Percentiles rank a stretch among this genome's conserved stretches.
Evolutionary conservation across 257 asterid species (phyloP).

Genomic region (Craterostigma plantagineum): DNA sequence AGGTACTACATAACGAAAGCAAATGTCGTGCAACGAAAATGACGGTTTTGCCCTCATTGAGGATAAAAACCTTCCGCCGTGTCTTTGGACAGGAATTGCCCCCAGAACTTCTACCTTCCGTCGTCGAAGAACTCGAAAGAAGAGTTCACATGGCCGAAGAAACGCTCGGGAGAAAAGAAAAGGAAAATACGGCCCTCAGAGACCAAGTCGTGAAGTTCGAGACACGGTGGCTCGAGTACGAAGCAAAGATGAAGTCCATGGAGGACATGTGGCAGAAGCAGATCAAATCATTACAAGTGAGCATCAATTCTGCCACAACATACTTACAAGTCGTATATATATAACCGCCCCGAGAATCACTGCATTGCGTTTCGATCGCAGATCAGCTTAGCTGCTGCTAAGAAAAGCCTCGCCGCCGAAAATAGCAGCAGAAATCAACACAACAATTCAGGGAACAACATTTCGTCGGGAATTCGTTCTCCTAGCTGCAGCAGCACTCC

Average conservation of each 20-base stretch:
- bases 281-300: slow-evolving; percentile 72
- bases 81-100: slow-evolving; percentile 33
- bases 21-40: not conserved
- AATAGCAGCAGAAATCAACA: slow-evolving; percentile 1
- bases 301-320: too few species aligned
- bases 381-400: slow-evolving; percentile 65
- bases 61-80: too few species aligned
- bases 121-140: slow-evolving; percentile 56
- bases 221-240: slow-evolving; percentile 53
- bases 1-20: slow-evolving; percentile 32
- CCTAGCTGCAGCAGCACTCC: too few species aligned
- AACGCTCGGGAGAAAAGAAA: slow-evolving; percentile 44
- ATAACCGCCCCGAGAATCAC: too few species aligned
- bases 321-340: too few species aligned
- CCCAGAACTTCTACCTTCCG: slow-evolving; percentile 28
- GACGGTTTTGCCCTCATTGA: too few species aligned
- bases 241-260: slow-evolving; percentile 70
- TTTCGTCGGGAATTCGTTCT: too few species aligned
- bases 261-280: slow-evolving; percentile 91
- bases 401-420: slow-evolving; percentile 31
- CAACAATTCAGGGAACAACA: too few species aligned
- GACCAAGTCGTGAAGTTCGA: slow-evolving; percentile 49
- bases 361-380: too few species aligned
- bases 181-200: slow-evolving; percentile 48
- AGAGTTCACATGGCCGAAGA: slow-evolving; percentile 35